Base-by-base conservation (phyloP, 1,284 basidiomycete species). In the Neonothopanus nambi region DNA sequence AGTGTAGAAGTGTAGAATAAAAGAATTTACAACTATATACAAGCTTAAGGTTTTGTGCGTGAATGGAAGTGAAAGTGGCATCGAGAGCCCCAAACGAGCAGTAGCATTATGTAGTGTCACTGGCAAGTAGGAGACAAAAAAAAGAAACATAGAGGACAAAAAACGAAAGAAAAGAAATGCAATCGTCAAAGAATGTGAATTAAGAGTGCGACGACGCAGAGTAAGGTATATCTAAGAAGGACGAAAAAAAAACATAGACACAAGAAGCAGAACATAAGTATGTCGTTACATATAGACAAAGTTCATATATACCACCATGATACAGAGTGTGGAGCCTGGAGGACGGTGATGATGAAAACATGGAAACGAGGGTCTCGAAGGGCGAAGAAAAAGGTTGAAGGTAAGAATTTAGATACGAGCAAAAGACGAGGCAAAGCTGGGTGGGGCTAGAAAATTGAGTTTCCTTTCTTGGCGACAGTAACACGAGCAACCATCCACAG, bases 261-360 rank as follows among this genome's bases (percentile, higher is more conserved):
- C 26, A n/a, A 26, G 24, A 46, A 33, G n/a, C 18, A 15, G 9
- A 46, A 46, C 35, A 33, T 33, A 18, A 15, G 8, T 5, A 24
- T 30, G 11, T 18, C 44, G 35, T 46, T 46, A 46, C 44, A 30
- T 46, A 33, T 46, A 26, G 44, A 46, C 42, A 28, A 33, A 17
- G 24, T 30, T 46, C 28, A 26, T n/a, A 46, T 46, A 28, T 8
- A 20, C 20, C 13, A 33, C 15, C n/a, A n/a, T n/a, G n/a, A n/a
- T n/a, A n/a, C n/a, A n/a, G 35, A 23, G 35, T 36, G 26, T 28
- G 38, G 21, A 26, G 11, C 33, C 9, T 18, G 44, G 18, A 30
- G 24, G 18, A 23, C 30, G 21, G 21, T 18, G 17, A 49, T 28
- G 18, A 3, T 24, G 35, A 48, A 23, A 40, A 21, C n/a, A n/a